phyloP scores from a whole-genome alignment of 139 green algal genomes.

The Coelastrella sp. region DNA sequence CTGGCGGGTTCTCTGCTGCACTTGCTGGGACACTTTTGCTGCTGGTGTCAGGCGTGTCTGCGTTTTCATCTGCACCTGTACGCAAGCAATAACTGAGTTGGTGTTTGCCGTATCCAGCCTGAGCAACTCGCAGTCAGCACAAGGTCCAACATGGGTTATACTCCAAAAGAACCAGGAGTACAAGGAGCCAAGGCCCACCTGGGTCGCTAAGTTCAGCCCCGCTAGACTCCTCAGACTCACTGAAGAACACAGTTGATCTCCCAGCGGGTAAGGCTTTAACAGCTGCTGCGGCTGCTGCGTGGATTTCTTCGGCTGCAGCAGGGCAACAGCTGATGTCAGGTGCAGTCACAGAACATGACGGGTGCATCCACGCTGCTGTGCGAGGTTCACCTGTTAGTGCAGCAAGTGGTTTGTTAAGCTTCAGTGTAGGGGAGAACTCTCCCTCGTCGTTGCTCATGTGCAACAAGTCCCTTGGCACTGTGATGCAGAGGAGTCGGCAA shows the following conservation, averaged over 20 bases:
- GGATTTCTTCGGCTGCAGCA: conserved; percentile 45
- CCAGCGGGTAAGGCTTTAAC: conserved; percentile 33
- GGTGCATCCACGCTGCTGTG: background rate
- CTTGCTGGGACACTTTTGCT: background rate
- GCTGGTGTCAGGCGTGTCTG: background rate
- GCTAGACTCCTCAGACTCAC: background rate
- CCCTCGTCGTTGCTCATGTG: background rate
- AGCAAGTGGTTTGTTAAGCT: conserved; percentile 6
- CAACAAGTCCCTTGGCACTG: background rate
- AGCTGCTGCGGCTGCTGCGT: conserved; percentile 52
- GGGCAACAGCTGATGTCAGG: background rate
- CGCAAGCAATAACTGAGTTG: background rate
- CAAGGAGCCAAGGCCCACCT: background rate
- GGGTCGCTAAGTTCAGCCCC: background rate
- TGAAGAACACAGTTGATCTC: conserved; percentile 51
- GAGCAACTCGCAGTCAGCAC: background rate
- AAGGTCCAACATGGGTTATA: background rate
- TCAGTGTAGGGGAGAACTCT: conserved; percentile 3
- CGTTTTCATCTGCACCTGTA: background rate
- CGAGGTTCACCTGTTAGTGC: background rate
- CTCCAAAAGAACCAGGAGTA: background rate
- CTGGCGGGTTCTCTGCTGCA: background rate
- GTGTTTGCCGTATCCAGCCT: background rate
- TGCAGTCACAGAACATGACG: background rate
- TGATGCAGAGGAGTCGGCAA: too few relatives aligned